These are phyloP conservation scores for Ophiostoma perfectum DNA, from an alignment of 2,329 filamentous ascomycete species.

Conservation along the genomic window DNA sequence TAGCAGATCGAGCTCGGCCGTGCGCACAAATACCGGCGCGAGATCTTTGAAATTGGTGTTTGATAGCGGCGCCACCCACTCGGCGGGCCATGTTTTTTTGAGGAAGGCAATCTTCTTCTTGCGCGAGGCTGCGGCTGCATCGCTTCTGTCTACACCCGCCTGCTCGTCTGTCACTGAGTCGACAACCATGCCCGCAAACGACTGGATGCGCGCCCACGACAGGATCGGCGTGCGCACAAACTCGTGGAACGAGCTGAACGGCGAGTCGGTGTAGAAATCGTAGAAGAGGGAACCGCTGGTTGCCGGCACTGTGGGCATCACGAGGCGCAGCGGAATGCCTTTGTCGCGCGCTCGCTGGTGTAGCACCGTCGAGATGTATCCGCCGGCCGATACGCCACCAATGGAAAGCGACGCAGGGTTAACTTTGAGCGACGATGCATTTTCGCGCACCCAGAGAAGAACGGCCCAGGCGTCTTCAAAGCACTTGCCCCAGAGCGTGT, in stretches of 20 bases:
- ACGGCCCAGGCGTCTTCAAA: constrained; percentile 37
- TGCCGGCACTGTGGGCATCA: constrained; percentile 34
- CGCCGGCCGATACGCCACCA: constrained; percentile 38
- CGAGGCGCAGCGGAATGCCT: constrained; percentile 35
- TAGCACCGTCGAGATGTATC: constrained; percentile 41
- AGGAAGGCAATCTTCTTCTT: constrained; percentile 5
- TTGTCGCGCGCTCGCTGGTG: constrained; percentile 38
- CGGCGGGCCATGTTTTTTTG: neutral
- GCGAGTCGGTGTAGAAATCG: constrained; percentile 35
- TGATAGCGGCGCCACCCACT: constrained; percentile 36
- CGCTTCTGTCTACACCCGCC: constrained; percentile 28
- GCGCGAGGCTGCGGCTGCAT: neutral
- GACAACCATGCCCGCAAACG: constrained; percentile 35
- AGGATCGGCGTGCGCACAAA: constrained; percentile 37
- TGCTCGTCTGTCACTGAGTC: constrained; percentile 43
- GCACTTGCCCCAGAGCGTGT: constrained; percentile 35
- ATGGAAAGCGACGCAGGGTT: constrained; percentile 35
- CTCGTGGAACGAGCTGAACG: constrained; percentile 26
- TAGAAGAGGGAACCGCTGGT: constrained; percentile 30
- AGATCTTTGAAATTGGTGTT: constrained; percentile 38
- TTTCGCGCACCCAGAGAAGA: constrained; percentile 36
- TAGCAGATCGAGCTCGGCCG: constrained; percentile 23
- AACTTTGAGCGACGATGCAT: constrained; percentile 31
- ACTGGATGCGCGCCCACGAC: constrained; percentile 36
- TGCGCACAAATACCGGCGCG: constrained; percentile 33